Evolutionary conservation across 1,284 basidiomycete genomes (phyloP).

Genomic region (Hymenochaete sp.): DNA sequence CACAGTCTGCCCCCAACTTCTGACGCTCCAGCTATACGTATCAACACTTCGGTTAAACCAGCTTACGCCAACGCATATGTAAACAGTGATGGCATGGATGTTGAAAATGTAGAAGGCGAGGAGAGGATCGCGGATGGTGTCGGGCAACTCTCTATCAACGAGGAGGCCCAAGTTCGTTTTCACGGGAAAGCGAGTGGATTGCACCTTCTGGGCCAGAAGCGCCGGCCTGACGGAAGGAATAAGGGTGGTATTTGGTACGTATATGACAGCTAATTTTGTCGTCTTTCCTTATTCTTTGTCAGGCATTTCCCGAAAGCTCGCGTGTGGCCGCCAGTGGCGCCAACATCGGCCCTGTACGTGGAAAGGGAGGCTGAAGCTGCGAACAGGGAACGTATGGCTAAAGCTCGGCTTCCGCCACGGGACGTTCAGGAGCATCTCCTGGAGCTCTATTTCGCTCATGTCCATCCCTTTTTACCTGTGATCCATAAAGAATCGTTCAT

Average conservation of each 20-base stretch:
- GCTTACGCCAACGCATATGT: background rate
- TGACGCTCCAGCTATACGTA: constrained; percentile 4
- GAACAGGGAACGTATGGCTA: constrained; percentile 32
- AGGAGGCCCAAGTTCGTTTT: constrained; percentile 72
- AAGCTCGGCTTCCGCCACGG: constrained; percentile 39
- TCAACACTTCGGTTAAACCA: background rate
- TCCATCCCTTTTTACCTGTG: constrained; percentile 68
- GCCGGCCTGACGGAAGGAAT: constrained; percentile 53
- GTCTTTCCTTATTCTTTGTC: constrained; percentile 9
- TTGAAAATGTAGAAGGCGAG: constrained; percentile 25
- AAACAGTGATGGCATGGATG: constrained; percentile 1
- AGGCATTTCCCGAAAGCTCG: constrained; percentile 77
- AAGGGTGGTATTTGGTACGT: constrained; percentile 72
- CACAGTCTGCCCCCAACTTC: constrained; percentile 2
- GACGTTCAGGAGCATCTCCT: constrained; percentile 60
- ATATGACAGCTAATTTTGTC: constrained; percentile 11
- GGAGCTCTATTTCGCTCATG: constrained; percentile 69
- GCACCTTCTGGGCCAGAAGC: constrained; percentile 60
- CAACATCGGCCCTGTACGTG: constrained; percentile 20
- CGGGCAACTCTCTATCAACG: constrained; percentile 77
- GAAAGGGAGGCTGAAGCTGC: constrained; percentile 23
- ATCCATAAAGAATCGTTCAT: constrained; percentile 64
- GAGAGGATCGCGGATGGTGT: constrained; percentile 52
- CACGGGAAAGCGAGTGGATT: constrained; percentile 76
- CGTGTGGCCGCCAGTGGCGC: constrained; percentile 66